Evolutionary conservation across 805 yeast genomes (phyloP), one percentile per base, ranked within the genome.

Genomic region (Metschnikowia corniflorae): DNA sequence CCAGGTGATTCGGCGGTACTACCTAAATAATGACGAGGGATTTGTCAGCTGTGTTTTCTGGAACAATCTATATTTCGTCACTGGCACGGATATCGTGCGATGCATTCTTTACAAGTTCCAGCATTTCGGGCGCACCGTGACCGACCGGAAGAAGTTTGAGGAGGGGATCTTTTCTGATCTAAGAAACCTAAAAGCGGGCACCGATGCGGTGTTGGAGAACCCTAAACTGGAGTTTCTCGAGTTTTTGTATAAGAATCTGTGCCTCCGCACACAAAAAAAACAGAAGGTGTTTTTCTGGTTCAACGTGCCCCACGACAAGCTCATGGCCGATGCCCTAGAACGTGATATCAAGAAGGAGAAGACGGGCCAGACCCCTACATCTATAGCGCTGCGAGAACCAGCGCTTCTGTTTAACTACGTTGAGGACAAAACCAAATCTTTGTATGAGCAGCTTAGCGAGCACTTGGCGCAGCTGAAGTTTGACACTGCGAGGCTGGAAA

Each of bases 221-320:
- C 96, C 97, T 12, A 79, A 85, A 55, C 86, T 95, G 0, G 80
- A 79, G 23, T 88, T 91, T 56, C 68, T 91, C 42, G 84, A 82
- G 44, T 88, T 91, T 52, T 66, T 91, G 18, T 87, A 84, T 62
- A 84, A 82, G 54, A 86, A 91, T 57, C 79, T 81, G 46, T 91
- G 97, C 56, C 69, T 91, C 17, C 73, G 96, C 50, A 91, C 98
- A 0, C 97, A 91, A 53, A 91, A 91, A 72, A 91, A 93, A 54
- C 98, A 91, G 58, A 91, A 93, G 55, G 97, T 91, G 28, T 91
- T 91, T 57, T 87, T 83, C 60, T 93, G 97, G 97, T 88, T 85
- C 58, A 83, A 89, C 54, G 97, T 93, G 7, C 93, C 93, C 16
- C 97, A 91, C 60, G 96, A 89, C 55, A 80, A 83, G 55, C 67